A percentile compares a stretch with the other conserved stretches of the same genome.
Evolutionary conservation across 2,329 filamentous ascomycete genomes (phyloP).

Genomic region (Colletotrichum musicola): DNA sequence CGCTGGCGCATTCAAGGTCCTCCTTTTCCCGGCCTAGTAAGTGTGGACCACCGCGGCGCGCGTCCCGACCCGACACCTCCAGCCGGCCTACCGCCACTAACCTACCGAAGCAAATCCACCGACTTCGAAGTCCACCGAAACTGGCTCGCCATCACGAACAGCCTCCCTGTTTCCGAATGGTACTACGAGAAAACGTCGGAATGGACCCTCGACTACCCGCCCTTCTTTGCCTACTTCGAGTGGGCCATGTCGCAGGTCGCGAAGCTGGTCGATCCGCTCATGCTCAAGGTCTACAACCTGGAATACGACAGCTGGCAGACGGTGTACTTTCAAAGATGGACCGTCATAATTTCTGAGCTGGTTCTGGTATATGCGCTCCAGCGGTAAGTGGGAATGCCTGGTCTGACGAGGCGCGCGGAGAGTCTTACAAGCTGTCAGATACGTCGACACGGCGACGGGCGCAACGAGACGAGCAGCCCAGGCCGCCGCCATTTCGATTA

Average conservation of each 20-base stretch:
- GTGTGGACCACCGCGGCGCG: conserved; percentile 50
- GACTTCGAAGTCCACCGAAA: conserved; percentile 99
- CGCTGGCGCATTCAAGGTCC: conserved; percentile 88
- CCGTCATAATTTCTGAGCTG: conserved; percentile 88
- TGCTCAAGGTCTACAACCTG: conserved; percentile 85
- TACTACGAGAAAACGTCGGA: conserved; percentile 98
- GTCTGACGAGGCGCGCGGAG: background rate
- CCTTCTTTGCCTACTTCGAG: conserved; percentile 98
- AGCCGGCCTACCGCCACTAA: conserved; percentile 30
- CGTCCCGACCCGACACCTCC: conserved; percentile 18
- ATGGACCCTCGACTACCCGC: conserved; percentile 99
- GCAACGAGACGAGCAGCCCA: conserved; percentile 81
- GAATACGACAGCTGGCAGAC: conserved; percentile 94
- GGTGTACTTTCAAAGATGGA: conserved; percentile 90
- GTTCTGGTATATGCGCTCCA: conserved; percentile 86
- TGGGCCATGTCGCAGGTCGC: conserved; percentile 89
- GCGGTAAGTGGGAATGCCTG: conserved; percentile 60
- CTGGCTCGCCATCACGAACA: conserved; percentile 97
- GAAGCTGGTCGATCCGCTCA: conserved; percentile 79
- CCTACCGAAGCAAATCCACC: conserved; percentile 84
- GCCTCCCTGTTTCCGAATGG: conserved; percentile 88
- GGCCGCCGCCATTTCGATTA: conserved; percentile 86
- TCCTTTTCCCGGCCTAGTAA: conserved; percentile 95
- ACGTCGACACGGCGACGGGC: conserved; percentile 77
- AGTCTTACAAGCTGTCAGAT: conserved; percentile 61